Conservation (phyloP, 2,329 filamentous ascomycete genomes). For the Didymella arachidicola region DNA sequence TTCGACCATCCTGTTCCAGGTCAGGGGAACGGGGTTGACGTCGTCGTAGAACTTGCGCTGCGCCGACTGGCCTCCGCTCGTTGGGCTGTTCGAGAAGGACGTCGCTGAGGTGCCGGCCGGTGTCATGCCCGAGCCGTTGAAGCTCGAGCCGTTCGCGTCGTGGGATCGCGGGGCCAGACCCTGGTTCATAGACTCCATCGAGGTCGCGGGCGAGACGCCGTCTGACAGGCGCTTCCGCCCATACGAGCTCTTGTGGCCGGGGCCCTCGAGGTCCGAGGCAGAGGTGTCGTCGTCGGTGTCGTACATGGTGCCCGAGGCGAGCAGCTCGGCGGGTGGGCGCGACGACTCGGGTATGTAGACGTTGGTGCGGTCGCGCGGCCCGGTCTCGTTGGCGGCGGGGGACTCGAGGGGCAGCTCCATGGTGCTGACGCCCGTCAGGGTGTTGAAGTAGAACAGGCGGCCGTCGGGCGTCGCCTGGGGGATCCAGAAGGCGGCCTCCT, state of each 20-base stretch:
- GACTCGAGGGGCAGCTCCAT: constrained; percentile 95
- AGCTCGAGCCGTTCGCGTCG: constrained; percentile 52
- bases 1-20: constrained; percentile 87
- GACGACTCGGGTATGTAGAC: constrained; percentile 89
- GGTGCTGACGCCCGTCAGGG: constrained; percentile 91
- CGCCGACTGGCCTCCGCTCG: constrained; percentile 53
- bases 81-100: constrained; percentile 61
- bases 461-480: constrained; percentile 95
- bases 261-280: constrained; percentile 81
- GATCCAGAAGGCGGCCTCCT: constrained; percentile 97
- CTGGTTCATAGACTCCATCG: constrained; percentile 87
- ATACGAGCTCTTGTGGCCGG: constrained; percentile 73
- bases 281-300: constrained; percentile 90
- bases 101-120: constrained; percentile 61
- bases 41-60: constrained; percentile 91
- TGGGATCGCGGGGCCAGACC: constrained; percentile 66
- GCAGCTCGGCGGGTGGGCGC: constrained; percentile 86
- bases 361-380: constrained; percentile 87
- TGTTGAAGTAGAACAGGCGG: constrained; percentile 96
- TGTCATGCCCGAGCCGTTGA: constrained; percentile 56
- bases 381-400: constrained; percentile 80
- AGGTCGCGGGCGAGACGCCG: constrained; percentile 83
- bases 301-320: constrained; percentile 84
- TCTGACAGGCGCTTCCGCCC: constrained; percentile 71
- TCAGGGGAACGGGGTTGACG: constrained; percentile 77